phyloP scores from a whole-genome alignment of 192 early-diverging fungal species.

The Entomortierella chlamydospora region DNA sequence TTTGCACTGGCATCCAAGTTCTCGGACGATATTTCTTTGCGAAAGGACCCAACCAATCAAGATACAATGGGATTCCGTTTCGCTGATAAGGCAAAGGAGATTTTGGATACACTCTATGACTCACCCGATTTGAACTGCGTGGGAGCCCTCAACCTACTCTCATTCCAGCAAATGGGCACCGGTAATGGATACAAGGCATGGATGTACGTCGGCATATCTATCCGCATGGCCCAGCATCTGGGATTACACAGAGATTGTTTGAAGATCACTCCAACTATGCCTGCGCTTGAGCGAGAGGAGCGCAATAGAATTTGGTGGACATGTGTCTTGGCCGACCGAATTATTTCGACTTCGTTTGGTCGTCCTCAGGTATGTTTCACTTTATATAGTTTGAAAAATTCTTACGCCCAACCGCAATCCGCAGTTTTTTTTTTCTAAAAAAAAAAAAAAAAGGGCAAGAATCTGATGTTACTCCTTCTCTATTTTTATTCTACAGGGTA shows the following conservation, averaged over 20 bases:
- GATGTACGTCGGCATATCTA: slow-evolving; percentile 70
- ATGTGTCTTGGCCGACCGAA: slow-evolving; percentile 78
- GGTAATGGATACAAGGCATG: slow-evolving; percentile 73
- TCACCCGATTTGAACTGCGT: slow-evolving; percentile 66
- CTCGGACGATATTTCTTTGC: slow-evolving; percentile 56
- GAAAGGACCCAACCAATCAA: slow-evolving; percentile 38
- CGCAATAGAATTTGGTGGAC: slow-evolving; percentile 82
- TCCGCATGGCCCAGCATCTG: slow-evolving; percentile 70
- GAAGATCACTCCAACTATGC: slow-evolving; percentile 54
- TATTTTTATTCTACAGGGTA: slow-evolving; percentile 43
- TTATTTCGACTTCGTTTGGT: slow-evolving; percentile 74
- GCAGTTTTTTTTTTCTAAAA: too few species aligned
- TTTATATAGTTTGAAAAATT: not conserved
- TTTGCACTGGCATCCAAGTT: slow-evolving; percentile 62
- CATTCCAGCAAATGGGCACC: slow-evolving; percentile 77
- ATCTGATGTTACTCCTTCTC: not conserved
- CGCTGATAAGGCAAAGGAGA: slow-evolving; percentile 75
- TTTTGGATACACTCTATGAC: slow-evolving; percentile 77
- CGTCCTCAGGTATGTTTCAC: slow-evolving; percentile 63
- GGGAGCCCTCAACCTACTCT: slow-evolving; percentile 72
- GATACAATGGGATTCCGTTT: slow-evolving; percentile 68
- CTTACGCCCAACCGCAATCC: not conserved
- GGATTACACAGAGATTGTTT: slow-evolving; percentile 64
- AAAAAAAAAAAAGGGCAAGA: slow-evolving; percentile 3
- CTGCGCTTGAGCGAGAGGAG: slow-evolving; percentile 60